Conservation (phyloP, 2,329 filamentous ascomycete genomes). For the Elsinoe australis region DNA sequence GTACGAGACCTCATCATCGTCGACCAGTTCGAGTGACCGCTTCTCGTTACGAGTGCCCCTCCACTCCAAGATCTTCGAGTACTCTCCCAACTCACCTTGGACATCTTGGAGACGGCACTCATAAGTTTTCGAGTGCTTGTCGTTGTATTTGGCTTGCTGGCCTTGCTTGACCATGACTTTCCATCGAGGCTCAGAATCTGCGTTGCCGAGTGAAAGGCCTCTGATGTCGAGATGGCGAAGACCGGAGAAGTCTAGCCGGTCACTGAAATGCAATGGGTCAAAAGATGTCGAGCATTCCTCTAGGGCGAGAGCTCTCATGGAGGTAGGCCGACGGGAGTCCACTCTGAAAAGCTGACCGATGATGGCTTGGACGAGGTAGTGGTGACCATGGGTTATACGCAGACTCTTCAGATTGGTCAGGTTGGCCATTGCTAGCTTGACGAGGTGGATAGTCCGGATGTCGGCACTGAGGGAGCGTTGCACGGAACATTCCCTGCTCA, state of each 20-base stretch:
- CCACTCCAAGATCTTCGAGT: conserved; percentile 4
- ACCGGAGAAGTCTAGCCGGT: neutral
- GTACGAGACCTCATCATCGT: conserved; percentile 7
- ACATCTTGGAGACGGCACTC: conserved; percentile 7
- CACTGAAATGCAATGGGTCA: neutral
- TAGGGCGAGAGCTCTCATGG: neutral
- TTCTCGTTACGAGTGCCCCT: neutral
- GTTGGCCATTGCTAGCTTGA: neutral
- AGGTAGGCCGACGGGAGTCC: neutral
- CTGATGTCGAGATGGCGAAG: neutral
- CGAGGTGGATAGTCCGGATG: neutral
- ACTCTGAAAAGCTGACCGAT: neutral
- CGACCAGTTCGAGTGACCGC: conserved; percentile 6
- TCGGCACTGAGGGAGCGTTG: conserved; percentile 1
- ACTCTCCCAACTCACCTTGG: conserved; percentile 1
- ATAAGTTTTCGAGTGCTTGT: conserved; percentile 1
- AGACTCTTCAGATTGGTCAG: neutral
- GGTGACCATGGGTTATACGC: conserved; percentile 2
- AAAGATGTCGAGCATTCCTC: conserved; percentile 2
- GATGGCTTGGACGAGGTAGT: neutral
- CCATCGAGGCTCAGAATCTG: neutral
- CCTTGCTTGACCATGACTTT: conserved; percentile 10
- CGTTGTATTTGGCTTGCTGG: conserved; percentile 4
- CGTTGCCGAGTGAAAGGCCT: conserved; percentile 1
- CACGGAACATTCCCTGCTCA: neutral